These are phyloP conservation scores for Ammopiptanthus mongolicus DNA, from an alignment of 306 rosid genomes.

Conservation along the genomic window DNA sequence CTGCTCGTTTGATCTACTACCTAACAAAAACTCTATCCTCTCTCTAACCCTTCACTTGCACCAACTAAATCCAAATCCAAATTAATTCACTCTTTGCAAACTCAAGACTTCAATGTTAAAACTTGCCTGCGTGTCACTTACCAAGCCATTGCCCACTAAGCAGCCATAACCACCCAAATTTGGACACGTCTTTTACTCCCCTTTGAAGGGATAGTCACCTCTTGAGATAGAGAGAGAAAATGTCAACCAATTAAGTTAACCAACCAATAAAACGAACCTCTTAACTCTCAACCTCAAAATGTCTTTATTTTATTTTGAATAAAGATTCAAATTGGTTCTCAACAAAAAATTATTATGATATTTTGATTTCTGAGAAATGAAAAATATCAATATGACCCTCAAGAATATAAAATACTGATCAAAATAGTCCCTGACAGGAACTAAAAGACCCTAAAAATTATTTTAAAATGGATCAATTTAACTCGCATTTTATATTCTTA, in stretches of 20 bases:
- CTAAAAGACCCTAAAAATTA: no score
- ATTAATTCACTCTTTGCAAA: background rate
- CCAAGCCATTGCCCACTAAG: constrained; percentile 14
- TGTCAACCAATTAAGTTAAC: constrained; percentile 44
- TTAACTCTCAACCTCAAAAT: background rate
- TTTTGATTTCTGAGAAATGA: no score
- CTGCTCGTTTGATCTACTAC: constrained; percentile 24
- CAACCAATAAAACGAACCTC: constrained; percentile 46
- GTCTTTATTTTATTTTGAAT: background rate
- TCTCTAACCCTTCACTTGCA: background rate
- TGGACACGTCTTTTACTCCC: constrained; percentile 39
- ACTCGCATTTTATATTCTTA: no score
- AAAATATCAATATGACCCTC: no score
- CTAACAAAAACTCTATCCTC: constrained; percentile 31
- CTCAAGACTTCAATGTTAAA: constrained; percentile 15
- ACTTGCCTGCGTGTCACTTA: constrained; percentile 22
- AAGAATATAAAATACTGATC: no score
- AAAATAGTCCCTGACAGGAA: no score
- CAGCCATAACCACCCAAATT: constrained; percentile 34
- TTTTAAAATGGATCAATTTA: no score
- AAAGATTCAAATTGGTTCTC: no score
- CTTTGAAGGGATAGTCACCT: constrained; percentile 47
- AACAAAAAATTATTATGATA: no score
- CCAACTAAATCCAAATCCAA: constrained; percentile 19
- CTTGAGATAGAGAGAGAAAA: background rate